Evolutionary conservation across 352 stramenopile species (phyloP), one percentile per base, ranked within the genome.

Genomic region (Globisporangium solare): DNA sequence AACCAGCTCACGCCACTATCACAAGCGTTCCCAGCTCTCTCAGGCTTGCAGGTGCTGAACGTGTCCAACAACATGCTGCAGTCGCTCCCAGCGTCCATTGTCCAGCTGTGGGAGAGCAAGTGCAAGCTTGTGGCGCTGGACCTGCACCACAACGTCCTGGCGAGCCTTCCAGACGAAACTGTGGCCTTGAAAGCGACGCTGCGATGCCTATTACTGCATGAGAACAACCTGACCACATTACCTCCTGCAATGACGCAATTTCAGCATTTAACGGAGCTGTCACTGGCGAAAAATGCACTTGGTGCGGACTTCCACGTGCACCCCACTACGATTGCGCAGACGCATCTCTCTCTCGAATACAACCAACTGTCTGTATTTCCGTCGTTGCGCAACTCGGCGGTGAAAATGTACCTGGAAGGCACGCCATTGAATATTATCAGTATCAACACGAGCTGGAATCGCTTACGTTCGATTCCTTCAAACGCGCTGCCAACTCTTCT

Each of bases 181-280:
- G 37, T 54, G 3, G 59, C 66, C 0, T 51, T 80, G 37, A 57
- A 56, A 31, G 21, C 18, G 4, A 57, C 70, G 13, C 54, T 89
- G 3, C 64, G 63, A 7, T 27, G 54, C 10, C 48, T 87, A 0
- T 49, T 64, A 6, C 61, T 74, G 0, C 74, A 89, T 37, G 63
- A 79, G 24, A 87, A 89, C 47, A 67, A 70, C 0, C 54, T 89
- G 7, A 15, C 13, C 0, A 55, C 43, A n/a, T 18, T 89, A 3
- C 79, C 79, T 1, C 22, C 13, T 1, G 51, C 55, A 6, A 58
- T 76, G 8, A 8, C 21, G 0, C 43, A 46, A 10, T 31, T 71
- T 22, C 51, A 52, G 24, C n/a, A 21, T 13, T 50, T 89, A 6
- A 41, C 69, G n/a, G 59, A 67, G 37, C 51, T 82, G 7, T 63